Base-by-base conservation (phyloP, 2,329 filamentous ascomycete species). In the Ophiostoma sp. region DNA sequence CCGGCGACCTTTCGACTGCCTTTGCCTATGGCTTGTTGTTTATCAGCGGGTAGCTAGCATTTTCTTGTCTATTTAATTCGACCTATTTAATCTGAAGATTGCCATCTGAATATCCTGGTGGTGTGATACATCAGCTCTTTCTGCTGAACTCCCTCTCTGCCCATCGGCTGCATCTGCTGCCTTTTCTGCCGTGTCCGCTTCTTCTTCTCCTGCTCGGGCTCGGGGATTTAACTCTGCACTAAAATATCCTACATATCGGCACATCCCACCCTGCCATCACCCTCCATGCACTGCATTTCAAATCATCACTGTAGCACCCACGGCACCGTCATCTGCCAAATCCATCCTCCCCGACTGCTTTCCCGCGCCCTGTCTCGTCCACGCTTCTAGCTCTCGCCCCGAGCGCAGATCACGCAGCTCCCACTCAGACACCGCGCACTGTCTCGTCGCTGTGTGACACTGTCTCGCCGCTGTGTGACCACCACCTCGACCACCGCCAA, bases 221-320 rank as follows among this genome's bases (percentile, higher is more conserved):
- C 55, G 55, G 55, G 55, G 27, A 60, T 60, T 55, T 60, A 16
- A 16, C n/a, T 38, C 4, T 38, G 55, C 55, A 60, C 55, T 60
- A 60, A 60, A 38, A 55, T 58, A 58, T 58, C 11, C 52, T 58
- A 58, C 38, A 58, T 58, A 58, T 58, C 11, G 52, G 3, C 52
- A 36, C 52, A 38, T 58, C 52, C 52, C 52, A 58, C 52, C 27
- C 11, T 38, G 8, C 9, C 11, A 58, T 11, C 18, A 55, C n/a
- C 49, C n/a, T 27, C 4, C 8, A 55, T 5, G 49, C 49, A 55
- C 49, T 27, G 18, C 49, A 55, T 18, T 27, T 27, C 27, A 27
- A 27, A 27, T 27, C 27, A 27, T 27, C 27, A 27, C 27, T 27
- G 27, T 27, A 27, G 27, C 27, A 27, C 27, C 27, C 27, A 27